phyloP scores from a whole-genome alignment of 495 filamentous ascomycete species.

The Xeromyces bisporus region DNA sequence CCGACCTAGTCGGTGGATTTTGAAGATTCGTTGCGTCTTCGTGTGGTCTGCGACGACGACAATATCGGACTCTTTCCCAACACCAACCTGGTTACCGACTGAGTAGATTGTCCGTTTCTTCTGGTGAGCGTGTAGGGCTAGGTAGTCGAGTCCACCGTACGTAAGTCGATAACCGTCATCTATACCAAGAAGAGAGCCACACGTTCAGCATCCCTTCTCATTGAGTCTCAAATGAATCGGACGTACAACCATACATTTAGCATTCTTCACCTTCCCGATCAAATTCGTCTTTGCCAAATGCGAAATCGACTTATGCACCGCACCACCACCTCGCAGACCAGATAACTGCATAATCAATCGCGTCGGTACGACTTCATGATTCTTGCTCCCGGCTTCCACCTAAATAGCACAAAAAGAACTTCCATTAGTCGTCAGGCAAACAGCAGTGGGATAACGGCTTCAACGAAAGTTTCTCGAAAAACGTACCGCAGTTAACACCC shows the following conservation, averaged over 20 bases:
- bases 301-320: constrained; percentile 78
- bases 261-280: constrained; percentile 85
- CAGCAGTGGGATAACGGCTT: too few relatives aligned
- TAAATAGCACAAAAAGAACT: constrained; percentile 15
- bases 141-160: constrained; percentile 93
- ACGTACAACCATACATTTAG: constrained; percentile 46
- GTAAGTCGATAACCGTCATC: constrained; percentile 95
- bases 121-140: constrained; percentile 77
- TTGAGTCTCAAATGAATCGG: constrained; percentile 1
- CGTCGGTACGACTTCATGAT: constrained; percentile 93
- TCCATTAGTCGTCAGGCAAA: constrained; percentile 18
- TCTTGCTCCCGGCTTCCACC: constrained; percentile 86
- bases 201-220: too few relatives aligned
- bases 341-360: constrained; percentile 71
- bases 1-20: constrained; percentile 86
- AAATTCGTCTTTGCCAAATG: constrained; percentile 81
- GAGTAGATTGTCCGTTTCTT: constrained; percentile 65
- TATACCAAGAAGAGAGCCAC: constrained; percentile 10
- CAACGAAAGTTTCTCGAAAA: too few relatives aligned
- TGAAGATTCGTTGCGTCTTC: constrained; percentile 53
- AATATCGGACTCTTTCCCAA: constrained; percentile 96
- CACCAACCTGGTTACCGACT: constrained; percentile 85
- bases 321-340: constrained; percentile 61
- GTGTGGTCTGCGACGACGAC: constrained; percentile 64
- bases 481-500: constrained; percentile 77